These are phyloP conservation scores for Solanum bulbocastanum DNA, from an alignment of 257 asterid species.

Conservation along the genomic window DNA sequence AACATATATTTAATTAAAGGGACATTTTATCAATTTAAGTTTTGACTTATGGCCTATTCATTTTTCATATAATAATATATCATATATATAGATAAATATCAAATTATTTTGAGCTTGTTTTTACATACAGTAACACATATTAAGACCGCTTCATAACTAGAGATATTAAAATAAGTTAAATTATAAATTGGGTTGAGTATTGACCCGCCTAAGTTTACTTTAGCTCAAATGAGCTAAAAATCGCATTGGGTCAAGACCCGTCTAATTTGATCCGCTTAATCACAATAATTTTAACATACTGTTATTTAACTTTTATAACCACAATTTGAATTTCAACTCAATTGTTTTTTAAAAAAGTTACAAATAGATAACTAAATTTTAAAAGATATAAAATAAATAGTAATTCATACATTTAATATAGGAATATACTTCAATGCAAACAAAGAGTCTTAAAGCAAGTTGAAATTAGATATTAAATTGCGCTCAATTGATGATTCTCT, in stretches of 20 bases:
- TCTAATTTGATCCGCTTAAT: neutral
- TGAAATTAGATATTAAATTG: neutral
- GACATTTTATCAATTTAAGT: neutral
- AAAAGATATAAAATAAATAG: no score
- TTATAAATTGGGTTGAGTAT: no score
- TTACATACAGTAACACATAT: neutral
- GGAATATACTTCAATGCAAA: neutral
- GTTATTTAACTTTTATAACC: neutral
- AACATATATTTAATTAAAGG: neutral
- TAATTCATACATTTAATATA: no score
- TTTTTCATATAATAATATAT: no score
- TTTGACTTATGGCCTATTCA: neutral
- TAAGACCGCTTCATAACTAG: neutral
- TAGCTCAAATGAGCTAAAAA: neutral
- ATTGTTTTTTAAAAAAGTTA: neutral
- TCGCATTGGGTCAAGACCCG: neutral
- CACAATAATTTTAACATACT: neutral
- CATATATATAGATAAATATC: no score
- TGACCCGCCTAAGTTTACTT: neutral
- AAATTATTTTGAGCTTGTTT: neutral
- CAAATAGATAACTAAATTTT: neutral
- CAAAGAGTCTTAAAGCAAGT: no score
- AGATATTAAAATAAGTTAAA: no score
- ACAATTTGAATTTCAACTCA: neutral
- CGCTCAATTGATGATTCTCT: neutral